A percentile compares a stretch with the other conserved stretches of the same genome.
These are phyloP conservation scores for Verticillium zaregamsianum DNA, from an alignment of 2,329 filamentous ascomycete species.

Conservation along the genomic window DNA sequence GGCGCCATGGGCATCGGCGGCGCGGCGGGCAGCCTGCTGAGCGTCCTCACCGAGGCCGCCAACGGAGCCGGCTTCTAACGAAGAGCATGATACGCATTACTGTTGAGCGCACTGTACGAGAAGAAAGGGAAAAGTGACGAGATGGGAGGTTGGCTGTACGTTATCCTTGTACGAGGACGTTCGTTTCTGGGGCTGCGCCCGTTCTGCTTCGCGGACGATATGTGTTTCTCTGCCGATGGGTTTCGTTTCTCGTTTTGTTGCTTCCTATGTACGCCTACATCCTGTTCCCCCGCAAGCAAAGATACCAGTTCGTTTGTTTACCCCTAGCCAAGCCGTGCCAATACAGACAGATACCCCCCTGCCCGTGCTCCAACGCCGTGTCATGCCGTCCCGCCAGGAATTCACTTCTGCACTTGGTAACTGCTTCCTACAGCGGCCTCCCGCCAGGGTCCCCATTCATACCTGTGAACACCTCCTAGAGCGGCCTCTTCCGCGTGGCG, in stretches of 20 bases:
- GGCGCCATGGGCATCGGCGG: slow-evolving; percentile 57
- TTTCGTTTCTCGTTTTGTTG: neutral
- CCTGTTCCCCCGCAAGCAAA: neutral
- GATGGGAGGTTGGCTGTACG: neutral
- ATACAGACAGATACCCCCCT: neutral
- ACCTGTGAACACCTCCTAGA: slow-evolving; percentile 1
- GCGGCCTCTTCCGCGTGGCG: slow-evolving; percentile 4
- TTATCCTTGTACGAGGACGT: neutral
- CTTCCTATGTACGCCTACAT: neutral
- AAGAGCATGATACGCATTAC: neutral
- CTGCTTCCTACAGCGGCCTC: neutral
- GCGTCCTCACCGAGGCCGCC: slow-evolving; percentile 55
- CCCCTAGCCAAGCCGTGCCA: neutral
- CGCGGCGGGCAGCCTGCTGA: slow-evolving; percentile 54
- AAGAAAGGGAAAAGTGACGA: slow-evolving; percentile 5
- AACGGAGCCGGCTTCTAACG: slow-evolving; percentile 12
- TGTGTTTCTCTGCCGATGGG: too few relatives aligned
- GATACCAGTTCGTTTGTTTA: neutral
- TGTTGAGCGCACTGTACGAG: neutral
- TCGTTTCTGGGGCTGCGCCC: neutral
- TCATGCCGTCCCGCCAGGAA: neutral
- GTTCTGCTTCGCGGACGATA: neutral
- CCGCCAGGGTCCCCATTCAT: too few relatives aligned
- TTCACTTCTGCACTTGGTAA: neutral
- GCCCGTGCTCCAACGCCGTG: neutral